A percentile compares a stretch with the other conserved stretches of the same genome.
phyloP scores from a whole-genome alignment of 371 early-diverging fungal genomes.

The Mortierella sp. region DNA sequence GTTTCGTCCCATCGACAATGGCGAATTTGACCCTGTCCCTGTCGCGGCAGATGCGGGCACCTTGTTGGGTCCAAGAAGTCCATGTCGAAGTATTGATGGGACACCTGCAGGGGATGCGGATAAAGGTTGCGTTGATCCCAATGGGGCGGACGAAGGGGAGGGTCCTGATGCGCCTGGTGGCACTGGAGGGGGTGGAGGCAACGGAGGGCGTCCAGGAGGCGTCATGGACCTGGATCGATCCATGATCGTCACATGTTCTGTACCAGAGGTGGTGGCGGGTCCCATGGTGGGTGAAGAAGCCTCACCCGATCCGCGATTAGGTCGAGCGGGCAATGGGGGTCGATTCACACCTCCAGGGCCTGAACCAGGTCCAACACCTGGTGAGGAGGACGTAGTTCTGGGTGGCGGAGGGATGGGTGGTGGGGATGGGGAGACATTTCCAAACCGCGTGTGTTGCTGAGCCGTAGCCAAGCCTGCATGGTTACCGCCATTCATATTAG shows the following conservation, averaged over 20 bases:
- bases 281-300: neutral
- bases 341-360: conserved; percentile 5
- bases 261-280: neutral
- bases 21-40: neutral
- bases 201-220: conserved; percentile 4
- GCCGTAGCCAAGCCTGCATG: conserved; percentile 16
- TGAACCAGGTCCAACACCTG: conserved; percentile 5
- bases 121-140: no score
- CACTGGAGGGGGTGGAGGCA: conserved; percentile 40
- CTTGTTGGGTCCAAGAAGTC: conserved; percentile 17
- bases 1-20: neutral
- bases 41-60: conserved; percentile 3
- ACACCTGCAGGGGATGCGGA: conserved; percentile 1
- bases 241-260: conserved; percentile 26
- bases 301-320: conserved; percentile 16
- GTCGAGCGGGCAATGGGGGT: conserved; percentile 46
- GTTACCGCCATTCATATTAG: conserved; percentile 7
- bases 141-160: neutral
- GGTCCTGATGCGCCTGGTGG: conserved; percentile 1
- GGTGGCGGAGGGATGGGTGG: conserved; percentile 58
- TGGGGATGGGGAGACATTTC: conserved; percentile 46
- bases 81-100: conserved; percentile 28
- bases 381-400: conserved; percentile 23
- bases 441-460: conserved; percentile 46
- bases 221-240: conserved; percentile 36